Conservation (phyloP, 345 rosid species). For the Draba incana region DNA sequence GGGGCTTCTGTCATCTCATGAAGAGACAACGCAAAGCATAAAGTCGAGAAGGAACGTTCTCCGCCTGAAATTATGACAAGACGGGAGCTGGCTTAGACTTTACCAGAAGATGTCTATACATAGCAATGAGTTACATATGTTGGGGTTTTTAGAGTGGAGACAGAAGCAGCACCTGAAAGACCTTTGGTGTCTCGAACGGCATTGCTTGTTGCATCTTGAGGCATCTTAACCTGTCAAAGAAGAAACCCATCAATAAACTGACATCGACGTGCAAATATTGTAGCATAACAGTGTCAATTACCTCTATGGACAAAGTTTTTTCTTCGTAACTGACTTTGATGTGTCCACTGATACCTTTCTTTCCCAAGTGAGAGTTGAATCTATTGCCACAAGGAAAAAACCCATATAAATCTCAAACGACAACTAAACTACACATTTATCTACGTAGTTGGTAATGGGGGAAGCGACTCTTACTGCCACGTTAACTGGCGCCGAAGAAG, state of each 20-base stretch:
- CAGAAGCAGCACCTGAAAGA: conserved; percentile 72
- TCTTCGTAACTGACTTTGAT: conserved; percentile 71
- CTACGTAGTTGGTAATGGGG: conserved; percentile 4
- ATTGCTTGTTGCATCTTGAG: conserved; percentile 87
- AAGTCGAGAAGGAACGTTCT: conserved; percentile 94
- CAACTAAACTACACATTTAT: conserved; percentile 12
- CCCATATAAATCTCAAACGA: conserved; percentile 11
- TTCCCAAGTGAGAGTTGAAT: conserved; percentile 79
- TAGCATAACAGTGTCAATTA: conserved; percentile 37
- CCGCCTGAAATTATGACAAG: conserved; percentile 60
- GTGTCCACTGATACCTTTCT: conserved; percentile 87
- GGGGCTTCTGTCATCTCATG: conserved; percentile 95
- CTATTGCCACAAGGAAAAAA: conserved; percentile 41
- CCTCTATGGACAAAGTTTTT: conserved; percentile 84
- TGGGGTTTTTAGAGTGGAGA: background rate
- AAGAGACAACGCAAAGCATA: conserved; percentile 93
- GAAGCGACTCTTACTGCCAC: conserved; percentile 67
- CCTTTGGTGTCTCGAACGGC: conserved; percentile 87
- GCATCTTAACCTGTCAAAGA: conserved; percentile 84
- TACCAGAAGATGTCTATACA: background rate
- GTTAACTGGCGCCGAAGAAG: conserved; percentile 69
- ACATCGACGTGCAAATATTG: background rate
- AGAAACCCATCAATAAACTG: conserved; percentile 10
- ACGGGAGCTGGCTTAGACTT: conserved; percentile 2
- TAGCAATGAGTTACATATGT: conserved; percentile 2